phyloP scores from a whole-genome alignment of 169 alveolate genomes.

The Plasmodium knowlesi region DNA sequence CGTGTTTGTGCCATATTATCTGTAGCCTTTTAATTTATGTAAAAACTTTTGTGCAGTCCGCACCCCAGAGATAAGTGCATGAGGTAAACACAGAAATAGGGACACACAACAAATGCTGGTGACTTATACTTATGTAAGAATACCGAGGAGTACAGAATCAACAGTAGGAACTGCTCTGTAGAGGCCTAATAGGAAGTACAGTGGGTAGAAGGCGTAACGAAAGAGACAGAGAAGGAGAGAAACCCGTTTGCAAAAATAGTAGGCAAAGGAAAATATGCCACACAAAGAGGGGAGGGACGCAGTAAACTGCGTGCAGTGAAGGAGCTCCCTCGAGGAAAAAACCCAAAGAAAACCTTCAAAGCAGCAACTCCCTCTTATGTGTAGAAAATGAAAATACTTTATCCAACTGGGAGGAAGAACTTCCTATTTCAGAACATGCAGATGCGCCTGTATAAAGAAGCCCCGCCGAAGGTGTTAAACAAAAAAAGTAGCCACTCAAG shows the following conservation, averaged over 20 bases:
- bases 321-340: background rate
- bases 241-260: background rate
- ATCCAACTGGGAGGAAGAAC: background rate
- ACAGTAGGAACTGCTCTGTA: background rate
- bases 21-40: background rate
- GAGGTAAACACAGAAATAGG: background rate
- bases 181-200: background rate
- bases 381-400: background rate
- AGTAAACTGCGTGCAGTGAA: background rate
- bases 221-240: background rate
- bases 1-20: background rate
- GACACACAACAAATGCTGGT: background rate
- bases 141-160: background rate
- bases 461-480: constrained; percentile 67
- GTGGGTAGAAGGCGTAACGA: background rate
- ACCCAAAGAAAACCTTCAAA: background rate
- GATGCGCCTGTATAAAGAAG: constrained; percentile 55
- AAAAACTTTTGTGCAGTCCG: background rate
- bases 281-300: background rate
- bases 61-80: background rate
- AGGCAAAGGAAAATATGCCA: background rate
- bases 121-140: background rate
- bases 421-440: constrained; percentile 25
- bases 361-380: background rate
- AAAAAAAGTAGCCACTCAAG: constrained; percentile 81